Percentiles rank a stretch among this genome's conserved stretches.
phyloP scores from a whole-genome alignment of 352 stramenopile genomes.

The Phytopythium ostracodes region DNA sequence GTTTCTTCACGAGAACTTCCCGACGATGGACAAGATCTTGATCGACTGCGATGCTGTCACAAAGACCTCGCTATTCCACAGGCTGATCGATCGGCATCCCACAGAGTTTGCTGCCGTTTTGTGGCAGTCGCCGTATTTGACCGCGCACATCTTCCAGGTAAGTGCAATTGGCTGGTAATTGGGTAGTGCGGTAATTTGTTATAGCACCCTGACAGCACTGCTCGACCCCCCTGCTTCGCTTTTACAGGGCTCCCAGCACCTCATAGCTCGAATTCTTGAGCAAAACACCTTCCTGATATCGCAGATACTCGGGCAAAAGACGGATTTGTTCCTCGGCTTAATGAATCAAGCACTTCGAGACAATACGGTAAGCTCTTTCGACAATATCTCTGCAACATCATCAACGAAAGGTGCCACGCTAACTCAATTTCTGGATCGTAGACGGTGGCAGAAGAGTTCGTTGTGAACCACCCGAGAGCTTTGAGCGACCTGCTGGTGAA shows the following conservation, averaged over 20 bases:
- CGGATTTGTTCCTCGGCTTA: conserved; percentile 48
- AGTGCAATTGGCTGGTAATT: no score
- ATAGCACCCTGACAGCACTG: neutral
- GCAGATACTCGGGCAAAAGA: conserved; percentile 43
- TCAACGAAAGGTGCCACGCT: neutral
- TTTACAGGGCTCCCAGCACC: conserved; percentile 36
- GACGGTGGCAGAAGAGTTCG: conserved; percentile 61
- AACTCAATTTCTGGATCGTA: conserved; percentile 10
- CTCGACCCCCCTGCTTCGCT: neutral
- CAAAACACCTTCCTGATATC: conserved; percentile 71
- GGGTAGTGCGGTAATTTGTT: no score
- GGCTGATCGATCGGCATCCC: conserved; percentile 55
- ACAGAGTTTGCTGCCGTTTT: conserved; percentile 51
- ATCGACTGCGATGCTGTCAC: conserved; percentile 15
- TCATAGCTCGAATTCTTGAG: conserved; percentile 66
- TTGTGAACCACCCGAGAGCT: conserved; percentile 54
- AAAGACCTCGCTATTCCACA: conserved; percentile 36
- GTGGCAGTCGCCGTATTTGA: conserved; percentile 56
- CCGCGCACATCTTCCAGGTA: conserved; percentile 70
- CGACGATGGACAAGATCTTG: conserved; percentile 48
- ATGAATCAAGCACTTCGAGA: conserved; percentile 62
- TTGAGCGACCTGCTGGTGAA: conserved; percentile 62
- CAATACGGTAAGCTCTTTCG: conserved; percentile 34
- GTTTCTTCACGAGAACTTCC: conserved; percentile 45
- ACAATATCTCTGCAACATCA: neutral